Base-by-base conservation (phyloP, 176 grass and related monocot species). In the Oryza brachyantha region DNA sequence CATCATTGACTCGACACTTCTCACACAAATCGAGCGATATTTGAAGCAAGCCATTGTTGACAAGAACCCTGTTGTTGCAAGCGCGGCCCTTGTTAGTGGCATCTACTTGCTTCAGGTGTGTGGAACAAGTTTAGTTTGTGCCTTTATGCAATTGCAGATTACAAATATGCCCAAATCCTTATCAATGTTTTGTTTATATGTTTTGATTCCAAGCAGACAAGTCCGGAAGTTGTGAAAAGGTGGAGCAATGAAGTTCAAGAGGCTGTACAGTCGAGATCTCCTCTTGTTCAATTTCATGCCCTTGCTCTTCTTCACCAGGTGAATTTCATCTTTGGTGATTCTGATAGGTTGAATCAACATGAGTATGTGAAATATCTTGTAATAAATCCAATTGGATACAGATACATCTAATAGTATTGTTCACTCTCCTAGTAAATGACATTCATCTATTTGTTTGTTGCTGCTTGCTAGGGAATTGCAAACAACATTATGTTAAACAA, bases 231-330 rank as follows among this genome's bases (percentile, higher is more conserved):
- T 81, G 92, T 99, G 68, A 99, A 95, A 83, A 95, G 96, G 86
- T 99, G 96, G 96, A 99, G 88, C 84, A 99, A 99, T 84, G 96
- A 99, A 84, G 96, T 99, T 76, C 96, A 99, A 80, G 96, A 99
- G 81, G 96, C 88, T 84, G 88, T 99, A 45, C 96, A 95, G 81
- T 99, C 96, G 38, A 99, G 96, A 89, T 72, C 86, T 68, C 75
- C 92, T 84, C 92, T 99, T 46, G 96, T 95, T 59, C 96, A 99
- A 79, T 99, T 99, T 83, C 96, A 99, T 69, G 96, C 92, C 78
- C 88, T 99, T 63, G 92, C 90, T 70, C 96, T 99, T 93, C 84
- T 95, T 79, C 93, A 99, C 50, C 96, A 99, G 89, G 96, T 99
- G 62, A 73, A 61, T 69, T 88, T 7, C 66, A 66, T 5, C 29